Evolutionary conservation across 2,329 filamentous ascomycete genomes (phyloP), one percentile per base, ranked within the genome.

Genomic region (Paramyrothecium roridum): DNA sequence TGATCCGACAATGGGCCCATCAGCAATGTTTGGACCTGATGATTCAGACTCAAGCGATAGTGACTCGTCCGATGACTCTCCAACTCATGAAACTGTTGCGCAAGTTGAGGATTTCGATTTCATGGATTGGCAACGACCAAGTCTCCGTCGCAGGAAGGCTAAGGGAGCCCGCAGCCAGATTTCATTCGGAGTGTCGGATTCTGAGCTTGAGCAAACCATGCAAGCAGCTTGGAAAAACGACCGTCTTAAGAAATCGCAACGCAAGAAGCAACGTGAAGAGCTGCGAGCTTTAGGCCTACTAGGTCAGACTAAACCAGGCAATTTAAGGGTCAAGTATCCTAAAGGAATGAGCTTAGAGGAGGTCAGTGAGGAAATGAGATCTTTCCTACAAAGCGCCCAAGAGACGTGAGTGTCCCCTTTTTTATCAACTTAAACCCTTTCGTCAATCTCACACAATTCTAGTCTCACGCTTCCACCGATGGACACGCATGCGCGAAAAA

Each of bases 401-500:
- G 78, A 86, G 62, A 86, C 80, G 87, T 91, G 76, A 65, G 80
- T n/a, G n/a, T n/a, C n/a, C n/a, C n/a, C n/a, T n/a, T n/a, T n/a
- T n/a, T n/a, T n/a, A n/a, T n/a, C n/a, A n/a, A n/a, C n/a, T n/a
- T n/a, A n/a, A n/a, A n/a, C n/a, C n/a, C n/a, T n/a, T n/a, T n/a
- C n/a, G n/a, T n/a, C n/a, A n/a, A n/a, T n/a, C 56, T 61, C 50
- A 65, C 58, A 52, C 37, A 6, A 21, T 30, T 13, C 30, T 59
- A 92, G 89, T 48, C 78, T 95, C 7, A 76, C 85, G 4, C 77
- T 98, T 22, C 91, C 93, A 3, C 91, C 93, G 0, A 96, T 98
- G 86, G 86, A 90, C 55, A 90, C 91, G 58, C 74, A 81, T 48
- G 82, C 87, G 43, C 87, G 95, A 51, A 93, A 91, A 68, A 76